Base-by-base conservation (phyloP, 2,329 filamentous ascomycete species). In the Chrysosporium queenslandicum region DNA sequence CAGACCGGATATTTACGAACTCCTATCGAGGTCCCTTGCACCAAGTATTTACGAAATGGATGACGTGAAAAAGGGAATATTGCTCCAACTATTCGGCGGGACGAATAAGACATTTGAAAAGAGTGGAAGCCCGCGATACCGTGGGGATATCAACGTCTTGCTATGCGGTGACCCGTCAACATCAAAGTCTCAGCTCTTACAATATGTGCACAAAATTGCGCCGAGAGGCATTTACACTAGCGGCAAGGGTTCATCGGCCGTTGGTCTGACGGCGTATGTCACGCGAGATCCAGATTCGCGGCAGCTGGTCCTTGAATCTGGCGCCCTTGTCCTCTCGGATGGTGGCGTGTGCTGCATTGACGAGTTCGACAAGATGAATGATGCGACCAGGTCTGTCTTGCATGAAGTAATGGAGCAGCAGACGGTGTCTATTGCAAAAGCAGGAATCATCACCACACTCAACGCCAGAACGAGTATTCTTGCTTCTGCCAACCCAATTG, bases 91-190 rank as follows among this genome's bases (percentile, higher is more conserved):
- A 37, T 98, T 98, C 66, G 91, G 92, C 34, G 92, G 92, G 53
- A 95, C 92, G 30, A 98, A 98, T 75, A 98, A 98, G 73, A 87
- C 87, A 0, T 98, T 98, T 68, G 81, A 94, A 54, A 97, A 96
- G 70, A 92, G 92, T 52, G 92, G 90, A 53, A 95, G 87, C 64
- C 92, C 92, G 5, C 90, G 86, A 62, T 98, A 98, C 68, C 82
- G 92, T 74, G 92, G 92, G 57, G 92, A 98, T 68, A 96, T 98
- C 74, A 98, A 98, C 66, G 81, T 98, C 47, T 78, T 98, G 40
- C 83, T 98, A 32, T 98, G 92, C 63, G 92, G 92, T 76, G 92
- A 98, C 64, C 92, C 92, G 0, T 97, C 91, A 0, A 98, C 92
- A 0, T 79, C 92, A 36, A 98, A 98, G 69, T 98, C 92, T 9